Percentiles rank a stretch among this genome's conserved stretches.
phyloP scores from a whole-genome alignment of 2,329 filamentous ascomycete species.

The Pseudophaeomoniella oleicola region DNA sequence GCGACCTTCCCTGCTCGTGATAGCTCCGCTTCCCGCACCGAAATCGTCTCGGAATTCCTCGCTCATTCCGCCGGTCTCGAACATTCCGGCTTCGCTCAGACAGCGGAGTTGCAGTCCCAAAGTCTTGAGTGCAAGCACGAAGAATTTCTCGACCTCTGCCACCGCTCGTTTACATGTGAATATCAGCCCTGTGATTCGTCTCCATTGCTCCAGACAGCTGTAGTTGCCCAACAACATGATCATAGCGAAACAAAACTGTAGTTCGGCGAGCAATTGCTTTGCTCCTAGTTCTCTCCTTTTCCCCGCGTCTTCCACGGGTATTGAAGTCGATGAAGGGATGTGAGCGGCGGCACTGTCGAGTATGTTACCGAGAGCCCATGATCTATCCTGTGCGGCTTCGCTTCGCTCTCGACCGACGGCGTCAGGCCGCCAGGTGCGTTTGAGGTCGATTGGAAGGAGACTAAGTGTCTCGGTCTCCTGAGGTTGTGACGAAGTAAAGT shows the following conservation, averaged over 20 bases:
- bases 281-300: conserved; percentile 18
- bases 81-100: conserved; percentile 45
- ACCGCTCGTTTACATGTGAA: conserved; percentile 42
- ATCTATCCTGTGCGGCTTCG: conserved; percentile 46
- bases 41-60: not conserved
- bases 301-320: conserved; percentile 8
- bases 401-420: conserved; percentile 48
- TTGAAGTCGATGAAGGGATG: not conserved
- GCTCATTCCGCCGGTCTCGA: conserved; percentile 32
- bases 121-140: conserved; percentile 34
- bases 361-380: conserved; percentile 44
- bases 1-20: conserved; percentile 15
- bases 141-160: conserved; percentile 31
- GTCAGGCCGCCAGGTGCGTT: conserved; percentile 46
- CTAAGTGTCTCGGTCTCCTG: conserved; percentile 27
- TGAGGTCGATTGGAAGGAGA: conserved; percentile 45
- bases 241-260: conserved; percentile 50
- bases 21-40: not conserved
- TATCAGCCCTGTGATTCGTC: conserved; percentile 39
- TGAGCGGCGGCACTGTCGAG: conserved; percentile 19
- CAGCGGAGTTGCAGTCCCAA: conserved; percentile 39
- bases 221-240: conserved; percentile 50
- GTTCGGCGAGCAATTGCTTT: conserved; percentile 36
- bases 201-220: conserved; percentile 53
- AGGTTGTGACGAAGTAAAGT: conserved; percentile 7